Percentiles rank a stretch among this genome's conserved stretches.
Evolutionary conservation across 2,329 filamentous ascomycete species (phyloP).

Genomic region (Colletotrichum lini): DNA sequence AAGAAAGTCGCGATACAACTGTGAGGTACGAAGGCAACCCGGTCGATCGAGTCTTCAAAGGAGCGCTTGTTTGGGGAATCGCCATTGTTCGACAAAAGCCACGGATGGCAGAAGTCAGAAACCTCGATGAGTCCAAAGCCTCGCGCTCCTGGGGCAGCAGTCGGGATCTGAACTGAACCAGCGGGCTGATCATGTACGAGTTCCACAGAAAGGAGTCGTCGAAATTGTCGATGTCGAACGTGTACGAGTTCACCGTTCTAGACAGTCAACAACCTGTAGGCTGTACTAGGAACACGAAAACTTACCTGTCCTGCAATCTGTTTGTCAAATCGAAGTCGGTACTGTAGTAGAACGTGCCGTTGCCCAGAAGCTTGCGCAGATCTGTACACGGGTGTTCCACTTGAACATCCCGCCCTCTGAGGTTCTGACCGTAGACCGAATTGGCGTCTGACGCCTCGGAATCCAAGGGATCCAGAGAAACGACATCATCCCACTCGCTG

Average conservation of each 20-base stretch:
- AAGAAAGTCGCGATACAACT: constrained; percentile 92
- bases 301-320: constrained; percentile 86
- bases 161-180: constrained; percentile 89
- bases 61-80: constrained; percentile 82
- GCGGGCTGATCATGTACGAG: constrained; percentile 95
- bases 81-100: constrained; percentile 92
- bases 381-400: constrained; percentile 92
- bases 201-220: constrained; percentile 98
- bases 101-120: constrained; percentile 93
- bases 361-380: constrained; percentile 90
- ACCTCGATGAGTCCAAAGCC: constrained; percentile 86
- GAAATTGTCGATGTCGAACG: constrained; percentile 92
- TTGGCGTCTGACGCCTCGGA: constrained; percentile 62
- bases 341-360: constrained; percentile 98
- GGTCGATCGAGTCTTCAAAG: constrained; percentile 74
- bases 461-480: constrained; percentile 68
- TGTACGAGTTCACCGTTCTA: constrained; percentile 80
- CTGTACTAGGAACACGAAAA: constrained; percentile 19
- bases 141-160: constrained; percentile 82
- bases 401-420: constrained; percentile 77
- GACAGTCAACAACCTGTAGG: constrained; percentile 41
- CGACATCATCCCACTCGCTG: constrained; percentile 85
- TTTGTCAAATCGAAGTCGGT: constrained; percentile 98
- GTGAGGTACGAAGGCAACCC: constrained; percentile 88
- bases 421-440: constrained; percentile 63